phyloP scores from a whole-genome alignment of 1,139 yeast species.

The Debaryomycetaceae sp. region DNA sequence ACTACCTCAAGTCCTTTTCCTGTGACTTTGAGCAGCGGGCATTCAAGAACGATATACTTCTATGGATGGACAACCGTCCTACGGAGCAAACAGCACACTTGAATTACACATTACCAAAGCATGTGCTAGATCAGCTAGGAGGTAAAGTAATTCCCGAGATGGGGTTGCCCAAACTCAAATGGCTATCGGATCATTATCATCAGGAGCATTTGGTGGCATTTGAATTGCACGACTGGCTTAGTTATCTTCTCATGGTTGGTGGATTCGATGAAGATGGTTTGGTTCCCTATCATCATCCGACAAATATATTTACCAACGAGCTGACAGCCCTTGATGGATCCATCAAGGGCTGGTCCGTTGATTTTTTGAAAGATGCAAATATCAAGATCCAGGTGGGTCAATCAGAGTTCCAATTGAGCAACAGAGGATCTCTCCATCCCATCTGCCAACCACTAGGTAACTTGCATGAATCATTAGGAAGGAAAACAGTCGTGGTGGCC shows the following conservation, averaged over 20 bases:
- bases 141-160: slow-evolving; percentile 52
- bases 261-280: slow-evolving; percentile 9
- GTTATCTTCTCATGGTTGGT: slow-evolving; percentile 32
- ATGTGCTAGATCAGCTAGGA: slow-evolving; percentile 28
- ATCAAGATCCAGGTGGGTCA: slow-evolving; percentile 17
- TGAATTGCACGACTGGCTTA: slow-evolving; percentile 53
- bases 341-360: slow-evolving; percentile 49
- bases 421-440: slow-evolving; percentile 5
- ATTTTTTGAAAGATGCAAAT: slow-evolving; percentile 19
- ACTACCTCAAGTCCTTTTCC: slow-evolving; percentile 25
- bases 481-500: slow-evolving; percentile 18
- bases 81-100: slow-evolving; percentile 27
- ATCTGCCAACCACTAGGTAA: slow-evolving; percentile 21
- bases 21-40: slow-evolving; percentile 12
- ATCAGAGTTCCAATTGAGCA: slow-evolving; percentile 3
- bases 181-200: slow-evolving; percentile 26
- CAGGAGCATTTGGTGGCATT: slow-evolving; percentile 32
- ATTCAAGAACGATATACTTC: slow-evolving; percentile 34
- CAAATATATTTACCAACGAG: slow-evolving; percentile 4
- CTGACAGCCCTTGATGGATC: slow-evolving; percentile 50
- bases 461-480: slow-evolving; percentile 5
- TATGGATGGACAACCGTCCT: slow-evolving; percentile 62
- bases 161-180: slow-evolving; percentile 51
- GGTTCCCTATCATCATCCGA: slow-evolving; percentile 8
- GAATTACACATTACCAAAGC: slow-evolving; percentile 17